Base-by-base conservation (phyloP, 345 rosid species). In the Hibiscus tridactylites region DNA sequence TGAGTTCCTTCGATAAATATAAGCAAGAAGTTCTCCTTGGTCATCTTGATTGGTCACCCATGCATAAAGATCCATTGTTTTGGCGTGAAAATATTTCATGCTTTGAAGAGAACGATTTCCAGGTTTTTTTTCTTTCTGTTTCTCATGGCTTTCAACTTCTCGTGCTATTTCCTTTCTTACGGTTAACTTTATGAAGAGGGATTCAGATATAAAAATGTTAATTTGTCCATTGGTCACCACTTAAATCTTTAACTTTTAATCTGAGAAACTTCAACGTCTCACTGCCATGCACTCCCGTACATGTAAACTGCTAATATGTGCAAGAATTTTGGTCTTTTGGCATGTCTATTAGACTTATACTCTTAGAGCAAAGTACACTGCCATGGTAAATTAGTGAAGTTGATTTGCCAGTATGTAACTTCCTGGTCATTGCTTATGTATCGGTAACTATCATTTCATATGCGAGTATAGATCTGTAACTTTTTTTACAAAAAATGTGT, bases 1-100 rank as follows among this genome's bases (percentile, higher is more conserved):
- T 91, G 85, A 94, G 96, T 83, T 94, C 98, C 70, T 94, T 88
- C 63, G 97, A 94, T 66, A 94, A 91, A 74, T 94, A 94, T 74
- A 94, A 90, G 85, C 97, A 94, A 77, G 98, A 91, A 84, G 93
- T 90, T 75, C 95, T 91, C 71, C 97, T 90, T 28, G 97, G 97
- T 52, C 95, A 91, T 70, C 95, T 94, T 64, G 98, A 94, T 79
- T 94, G 98, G 98, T 90, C 93, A 78, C 93, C 98, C 47, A 85
- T 94, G 96, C 98, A 94, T 84, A 94, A 94, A 78, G 96, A 94
- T 73, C 85, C 90, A 58, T 65, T 78, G 21, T 94, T 94, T 81
- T 94, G 98, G 98, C 96, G 96, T 47, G 98, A 94, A 68, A 94
- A 90, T 71, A 82, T 94, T 53, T 81, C 82, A 9, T 72, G 71